Conservation (phyloP, 2,329 filamentous ascomycete genomes). For the Septoria linicola region DNA sequence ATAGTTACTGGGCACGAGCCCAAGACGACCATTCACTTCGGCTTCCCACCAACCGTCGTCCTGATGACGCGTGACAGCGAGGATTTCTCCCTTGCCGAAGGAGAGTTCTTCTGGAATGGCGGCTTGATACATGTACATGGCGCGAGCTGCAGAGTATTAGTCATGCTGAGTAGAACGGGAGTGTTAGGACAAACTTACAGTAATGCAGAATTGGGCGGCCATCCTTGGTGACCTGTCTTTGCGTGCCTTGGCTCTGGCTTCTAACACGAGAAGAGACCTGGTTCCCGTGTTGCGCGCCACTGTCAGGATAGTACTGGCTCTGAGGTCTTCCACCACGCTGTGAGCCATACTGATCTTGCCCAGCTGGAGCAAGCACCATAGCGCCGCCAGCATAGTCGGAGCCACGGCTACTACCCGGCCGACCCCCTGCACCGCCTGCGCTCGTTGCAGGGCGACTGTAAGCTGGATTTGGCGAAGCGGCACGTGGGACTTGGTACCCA, state of each 20-base stretch:
- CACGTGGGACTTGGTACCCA: slow-evolving; percentile 41
- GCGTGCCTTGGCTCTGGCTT: slow-evolving; percentile 86
- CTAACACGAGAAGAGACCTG: slow-evolving; percentile 48
- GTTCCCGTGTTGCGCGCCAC: slow-evolving; percentile 36
- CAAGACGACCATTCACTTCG: slow-evolving; percentile 71
- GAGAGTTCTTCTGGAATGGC: slow-evolving; percentile 93
- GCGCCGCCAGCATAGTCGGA: slow-evolving; percentile 40
- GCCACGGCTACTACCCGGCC: slow-evolving; percentile 45
- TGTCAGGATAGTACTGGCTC: slow-evolving; percentile 45
- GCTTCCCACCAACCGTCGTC: slow-evolving; percentile 99
- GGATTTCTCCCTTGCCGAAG: slow-evolving; percentile 86
- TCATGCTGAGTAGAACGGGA: neutral
- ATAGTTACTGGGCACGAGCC: slow-evolving; percentile 67
- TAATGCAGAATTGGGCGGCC: slow-evolving; percentile 88
- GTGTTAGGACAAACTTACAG: slow-evolving; percentile 62
- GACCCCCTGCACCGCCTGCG: slow-evolving; percentile 36
- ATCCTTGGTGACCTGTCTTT: slow-evolving; percentile 79
- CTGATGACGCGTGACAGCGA: slow-evolving; percentile 85
- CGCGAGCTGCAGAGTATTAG: slow-evolving; percentile 59
- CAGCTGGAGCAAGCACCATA: slow-evolving; percentile 49
- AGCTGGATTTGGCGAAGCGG: slow-evolving; percentile 41
- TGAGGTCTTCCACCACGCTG: slow-evolving; percentile 44
- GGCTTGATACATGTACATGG: slow-evolving; percentile 89
- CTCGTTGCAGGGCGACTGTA: slow-evolving; percentile 41
- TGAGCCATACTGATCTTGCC: slow-evolving; percentile 43